Percentiles rank a stretch among this genome's conserved stretches.
These are phyloP conservation scores for Sambucus nigra DNA, from an alignment of 129 eudicot genomes.

Conservation along the genomic window DNA sequence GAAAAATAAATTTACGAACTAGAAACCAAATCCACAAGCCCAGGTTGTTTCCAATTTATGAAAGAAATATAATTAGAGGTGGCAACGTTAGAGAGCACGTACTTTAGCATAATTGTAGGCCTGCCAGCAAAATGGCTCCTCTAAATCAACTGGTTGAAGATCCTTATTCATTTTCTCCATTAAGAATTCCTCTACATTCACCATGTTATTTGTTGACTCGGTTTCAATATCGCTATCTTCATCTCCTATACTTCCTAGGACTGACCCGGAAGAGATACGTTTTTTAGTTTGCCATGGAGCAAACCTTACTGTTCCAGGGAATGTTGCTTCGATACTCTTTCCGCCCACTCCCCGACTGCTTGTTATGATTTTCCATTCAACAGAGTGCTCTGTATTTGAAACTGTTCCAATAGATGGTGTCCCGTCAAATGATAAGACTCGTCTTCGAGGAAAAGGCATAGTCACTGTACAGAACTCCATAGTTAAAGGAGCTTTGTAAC, in stretches of 20 bases:
- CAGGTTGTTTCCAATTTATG: not conserved
- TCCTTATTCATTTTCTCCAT: constrained; percentile 85
- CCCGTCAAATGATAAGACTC: constrained; percentile 65
- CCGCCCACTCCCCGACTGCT: constrained; percentile 69
- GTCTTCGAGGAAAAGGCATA: constrained; percentile 95
- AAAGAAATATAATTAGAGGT: not conserved
- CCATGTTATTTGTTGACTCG: constrained; percentile 52
- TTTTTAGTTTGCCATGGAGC: constrained; percentile 69
- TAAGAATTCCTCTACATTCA: constrained; percentile 70
- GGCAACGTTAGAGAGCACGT: constrained; percentile 6
- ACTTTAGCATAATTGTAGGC: constrained; percentile 93
- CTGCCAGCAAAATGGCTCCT: constrained; percentile 96
- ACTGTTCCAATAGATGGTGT: constrained; percentile 92
- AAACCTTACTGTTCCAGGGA: constrained; percentile 83
- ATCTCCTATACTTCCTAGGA: constrained; percentile 34
- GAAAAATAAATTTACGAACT: not conserved
- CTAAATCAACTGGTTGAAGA: constrained; percentile 80
- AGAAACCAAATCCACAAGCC: not conserved
- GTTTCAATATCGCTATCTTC: constrained; percentile 86
- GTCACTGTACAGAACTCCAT: constrained; percentile 89
- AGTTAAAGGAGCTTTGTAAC: constrained; percentile 65
- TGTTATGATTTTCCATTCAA: constrained; percentile 86
- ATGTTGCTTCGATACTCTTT: constrained; percentile 89
- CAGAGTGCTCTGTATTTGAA: constrained; percentile 53
- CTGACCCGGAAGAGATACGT: constrained; percentile 32